Evolutionary conservation across 148 eudicot species (phyloP).

Genomic region (Rheum nobile): DNA sequence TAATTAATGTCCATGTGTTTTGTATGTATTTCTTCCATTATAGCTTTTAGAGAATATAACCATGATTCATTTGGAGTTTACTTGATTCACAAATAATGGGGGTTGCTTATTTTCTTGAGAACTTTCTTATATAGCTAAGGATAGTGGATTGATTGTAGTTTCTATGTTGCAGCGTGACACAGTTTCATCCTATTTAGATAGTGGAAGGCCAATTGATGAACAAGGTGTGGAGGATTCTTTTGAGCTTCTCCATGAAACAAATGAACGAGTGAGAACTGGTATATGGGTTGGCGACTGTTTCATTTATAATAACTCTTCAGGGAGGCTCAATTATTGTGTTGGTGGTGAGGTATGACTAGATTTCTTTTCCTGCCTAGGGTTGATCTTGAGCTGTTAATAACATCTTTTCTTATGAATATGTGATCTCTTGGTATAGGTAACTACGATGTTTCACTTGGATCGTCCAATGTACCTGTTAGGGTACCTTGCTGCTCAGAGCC

Average conservation of each 20-base stretch:
- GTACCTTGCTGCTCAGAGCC: constrained; percentile 90
- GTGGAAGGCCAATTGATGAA: constrained; percentile 82
- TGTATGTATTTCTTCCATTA: neutral
- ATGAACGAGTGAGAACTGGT: constrained; percentile 91
- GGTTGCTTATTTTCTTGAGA: neutral
- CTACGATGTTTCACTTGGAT: constrained; percentile 97
- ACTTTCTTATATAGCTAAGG: neutral
- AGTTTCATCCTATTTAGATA: constrained; percentile 72
- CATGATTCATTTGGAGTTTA: neutral
- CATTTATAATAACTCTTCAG: constrained; percentile 80
- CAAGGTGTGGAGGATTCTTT: constrained; percentile 89
- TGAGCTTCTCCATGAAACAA: constrained; percentile 88
- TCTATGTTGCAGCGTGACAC: constrained; percentile 64
- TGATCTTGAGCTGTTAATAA: neutral
- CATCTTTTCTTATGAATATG: neutral
- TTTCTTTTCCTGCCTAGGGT: neutral
- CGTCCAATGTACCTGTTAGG: constrained; percentile 97
- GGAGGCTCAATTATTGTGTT: constrained; percentile 97
- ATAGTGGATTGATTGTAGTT: constrained; percentile 1
- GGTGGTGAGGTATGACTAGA: constrained; percentile 83
- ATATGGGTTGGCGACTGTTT: constrained; percentile 98
- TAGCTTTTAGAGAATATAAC: neutral
- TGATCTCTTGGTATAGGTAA: constrained; percentile 40
- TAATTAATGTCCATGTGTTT: neutral
- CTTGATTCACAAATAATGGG: neutral